Percentiles rank a stretch among this genome's conserved stretches.
These are phyloP conservation scores for Jackrogersella multiformis DNA, from an alignment of 495 filamentous ascomycete species.

Conservation along the genomic window DNA sequence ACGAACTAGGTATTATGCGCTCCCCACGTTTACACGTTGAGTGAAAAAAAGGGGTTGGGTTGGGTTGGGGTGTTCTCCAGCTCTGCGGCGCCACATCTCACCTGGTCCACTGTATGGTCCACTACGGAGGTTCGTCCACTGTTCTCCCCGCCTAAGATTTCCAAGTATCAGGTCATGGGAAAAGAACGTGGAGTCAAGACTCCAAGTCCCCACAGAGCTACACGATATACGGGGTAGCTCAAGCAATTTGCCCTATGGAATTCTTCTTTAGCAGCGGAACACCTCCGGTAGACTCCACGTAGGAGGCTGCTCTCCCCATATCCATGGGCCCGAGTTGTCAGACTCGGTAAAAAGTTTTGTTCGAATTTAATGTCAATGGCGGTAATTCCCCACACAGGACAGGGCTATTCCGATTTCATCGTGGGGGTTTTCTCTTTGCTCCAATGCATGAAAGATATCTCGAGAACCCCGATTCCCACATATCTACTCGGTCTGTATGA, in stretches of 20 bases:
- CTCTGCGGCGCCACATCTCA: constrained; percentile 8
- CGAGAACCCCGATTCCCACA: constrained; percentile 11
- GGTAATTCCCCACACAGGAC: constrained; percentile 14
- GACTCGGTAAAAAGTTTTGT: background rate
- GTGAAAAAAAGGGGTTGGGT: background rate
- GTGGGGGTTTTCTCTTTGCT: constrained; percentile 30
- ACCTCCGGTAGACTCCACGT: constrained; percentile 25
- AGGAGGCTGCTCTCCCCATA: constrained; percentile 10
- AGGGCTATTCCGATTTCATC: constrained; percentile 19
- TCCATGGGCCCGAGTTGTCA: background rate
- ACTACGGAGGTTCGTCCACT: no score
- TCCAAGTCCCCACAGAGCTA: constrained; percentile 25
- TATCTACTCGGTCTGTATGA: background rate
- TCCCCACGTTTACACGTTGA: constrained; percentile 6
- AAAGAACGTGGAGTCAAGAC: constrained; percentile 8
- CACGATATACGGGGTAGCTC: constrained; percentile 17
- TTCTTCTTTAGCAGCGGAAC: constrained; percentile 14
- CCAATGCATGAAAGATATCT: constrained; percentile 1
- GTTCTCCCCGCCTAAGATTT: constrained; percentile 8
- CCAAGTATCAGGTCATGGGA: constrained; percentile 23
- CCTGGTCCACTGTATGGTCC: constrained; percentile 8
- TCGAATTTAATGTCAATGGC: constrained; percentile 6
- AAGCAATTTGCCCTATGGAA: background rate
- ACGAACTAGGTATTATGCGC: constrained; percentile 8
- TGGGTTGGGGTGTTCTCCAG: constrained; percentile 1